These are phyloP conservation scores for Xylaria flabelliformis DNA, from an alignment of 495 filamentous ascomycete genomes.

Conservation along the genomic window DNA sequence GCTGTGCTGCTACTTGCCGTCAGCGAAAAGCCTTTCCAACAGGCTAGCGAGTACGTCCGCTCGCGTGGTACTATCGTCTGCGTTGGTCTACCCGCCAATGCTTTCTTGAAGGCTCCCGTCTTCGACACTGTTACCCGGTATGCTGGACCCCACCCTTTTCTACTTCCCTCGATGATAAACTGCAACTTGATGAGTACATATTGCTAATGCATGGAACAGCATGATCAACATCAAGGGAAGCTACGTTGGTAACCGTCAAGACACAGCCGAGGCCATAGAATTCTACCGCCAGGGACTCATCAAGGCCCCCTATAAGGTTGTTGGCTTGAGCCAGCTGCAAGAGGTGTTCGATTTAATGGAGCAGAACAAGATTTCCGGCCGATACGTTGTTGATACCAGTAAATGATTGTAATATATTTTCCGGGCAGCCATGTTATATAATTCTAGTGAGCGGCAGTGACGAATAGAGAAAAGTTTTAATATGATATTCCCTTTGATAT, in stretches of 20 bases:
- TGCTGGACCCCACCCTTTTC: constrained; percentile 1
- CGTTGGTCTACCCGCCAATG: constrained; percentile 82
- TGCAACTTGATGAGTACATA: constrained; percentile 27
- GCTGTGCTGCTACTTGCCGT: constrained; percentile 87
- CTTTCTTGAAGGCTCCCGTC: constrained; percentile 80
- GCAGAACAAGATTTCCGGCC: constrained; percentile 79
- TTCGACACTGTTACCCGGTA: constrained; percentile 77
- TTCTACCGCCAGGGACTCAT: constrained; percentile 85
- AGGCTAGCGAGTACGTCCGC: constrained; percentile 82
- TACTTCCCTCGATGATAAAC: neutral
- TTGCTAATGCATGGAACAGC: constrained; percentile 34
- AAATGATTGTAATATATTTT: constrained; percentile 41
- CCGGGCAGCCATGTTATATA: neutral
- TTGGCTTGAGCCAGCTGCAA: constrained; percentile 76
- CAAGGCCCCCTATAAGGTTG: constrained; percentile 83
- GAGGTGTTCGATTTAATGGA: constrained; percentile 79
- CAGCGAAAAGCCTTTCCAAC: constrained; percentile 90
- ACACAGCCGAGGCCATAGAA: constrained; percentile 83
- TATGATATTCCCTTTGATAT: neutral
- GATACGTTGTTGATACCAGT: constrained; percentile 81
- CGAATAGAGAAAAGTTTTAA: neutral
- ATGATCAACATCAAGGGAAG: constrained; percentile 94
- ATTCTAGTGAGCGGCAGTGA: neutral
- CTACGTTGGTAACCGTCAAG: constrained; percentile 90
- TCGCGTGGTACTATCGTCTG: constrained; percentile 79